phyloP scores from a whole-genome alignment of 1,284 basidiomycete species.

The Ustanciosporium gigantosporum region DNA sequence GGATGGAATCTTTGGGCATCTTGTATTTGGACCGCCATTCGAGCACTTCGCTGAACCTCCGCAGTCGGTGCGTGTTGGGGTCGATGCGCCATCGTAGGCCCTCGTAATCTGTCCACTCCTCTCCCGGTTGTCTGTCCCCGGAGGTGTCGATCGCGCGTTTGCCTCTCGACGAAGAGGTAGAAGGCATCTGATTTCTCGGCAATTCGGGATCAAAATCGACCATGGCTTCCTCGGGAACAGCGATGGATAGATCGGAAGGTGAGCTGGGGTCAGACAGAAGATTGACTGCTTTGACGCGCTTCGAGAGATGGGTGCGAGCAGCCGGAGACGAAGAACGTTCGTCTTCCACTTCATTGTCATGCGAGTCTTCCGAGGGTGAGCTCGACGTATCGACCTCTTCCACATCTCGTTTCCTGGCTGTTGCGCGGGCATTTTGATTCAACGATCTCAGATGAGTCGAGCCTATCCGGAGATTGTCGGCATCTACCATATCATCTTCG shows the following conservation, averaged over 20 bases:
- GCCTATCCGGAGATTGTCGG: neutral
- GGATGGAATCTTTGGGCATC: constrained; percentile 52
- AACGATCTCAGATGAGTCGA: neutral
- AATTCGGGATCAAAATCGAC: constrained; percentile 14
- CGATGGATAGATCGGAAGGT: neutral
- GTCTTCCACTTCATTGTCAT: too few relatives aligned
- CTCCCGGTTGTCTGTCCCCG: constrained; percentile 47
- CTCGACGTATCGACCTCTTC: constrained; percentile 20
- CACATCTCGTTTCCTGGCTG: constrained; percentile 34
- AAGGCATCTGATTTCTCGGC: neutral
- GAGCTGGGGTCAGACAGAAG: too few relatives aligned
- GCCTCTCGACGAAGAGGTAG: neutral
- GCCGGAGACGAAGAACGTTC: neutral
- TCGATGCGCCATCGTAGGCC: constrained; percentile 53
- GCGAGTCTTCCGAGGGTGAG: constrained; percentile 1
- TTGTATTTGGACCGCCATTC: constrained; percentile 52
- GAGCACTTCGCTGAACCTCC: constrained; percentile 33
- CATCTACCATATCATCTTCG: neutral
- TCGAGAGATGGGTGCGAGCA: neutral
- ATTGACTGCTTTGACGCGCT: neutral
- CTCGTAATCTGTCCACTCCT: constrained; percentile 53
- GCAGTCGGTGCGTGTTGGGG: constrained; percentile 38
- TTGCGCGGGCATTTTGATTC: constrained; percentile 4
- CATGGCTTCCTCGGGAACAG: constrained; percentile 22
- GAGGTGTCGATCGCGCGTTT: constrained; percentile 47